Base-by-base conservation (phyloP, 1,284 basidiomycete genomes). In the Boletus nobilissimus region DNA sequence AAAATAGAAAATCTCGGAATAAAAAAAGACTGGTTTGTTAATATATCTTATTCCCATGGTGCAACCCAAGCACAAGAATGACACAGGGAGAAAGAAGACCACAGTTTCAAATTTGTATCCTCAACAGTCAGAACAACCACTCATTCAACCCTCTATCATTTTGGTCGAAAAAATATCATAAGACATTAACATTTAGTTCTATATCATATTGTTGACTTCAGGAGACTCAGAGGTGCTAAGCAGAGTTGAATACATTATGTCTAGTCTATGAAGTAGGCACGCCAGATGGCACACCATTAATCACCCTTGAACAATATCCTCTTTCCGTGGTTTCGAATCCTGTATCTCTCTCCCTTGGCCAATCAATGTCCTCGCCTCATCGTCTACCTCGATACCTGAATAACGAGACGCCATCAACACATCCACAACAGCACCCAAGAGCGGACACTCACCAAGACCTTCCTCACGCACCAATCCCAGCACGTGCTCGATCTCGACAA, bases 401-500 rank as follows among this genome's bases (percentile, higher is more conserved):
- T 10, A 51, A 77, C 40, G 24, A 46, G 24, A 8, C 39, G 40
- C 18, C 64, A 39, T 76, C 51, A 76, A 65, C 36, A 57, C 54
- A 67, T 32, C 62, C 11, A 38, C 51, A 1, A 40, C 32, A 36
- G 75, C 70, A 40, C 68, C 22, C 16, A 51, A 48, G 75, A 5
- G 24, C 19, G 22, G 39, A 18, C 19, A 76, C 91, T 75, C 80
- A 94, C 94, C 94, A 43, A 96, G 87, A 34, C 94, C 95, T 81
- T 95, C 94, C 85, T 95, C 94, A 80, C 89, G 90, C n/a, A 95
- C 94, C 72, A 96, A 87, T 7, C 93, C 95, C 54, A 96, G 86
- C 62, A 96, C 94, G 82, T 96, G 95, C 85, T 96, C 94, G 48
- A 96, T 88, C 85, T 97, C 95, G 34, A 99, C 97, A 83, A 94